Percentiles rank a stretch among this genome's conserved stretches.
Conservation (phyloP, 306 rosid genomes). For the Astragalus membranaceus region DNA sequence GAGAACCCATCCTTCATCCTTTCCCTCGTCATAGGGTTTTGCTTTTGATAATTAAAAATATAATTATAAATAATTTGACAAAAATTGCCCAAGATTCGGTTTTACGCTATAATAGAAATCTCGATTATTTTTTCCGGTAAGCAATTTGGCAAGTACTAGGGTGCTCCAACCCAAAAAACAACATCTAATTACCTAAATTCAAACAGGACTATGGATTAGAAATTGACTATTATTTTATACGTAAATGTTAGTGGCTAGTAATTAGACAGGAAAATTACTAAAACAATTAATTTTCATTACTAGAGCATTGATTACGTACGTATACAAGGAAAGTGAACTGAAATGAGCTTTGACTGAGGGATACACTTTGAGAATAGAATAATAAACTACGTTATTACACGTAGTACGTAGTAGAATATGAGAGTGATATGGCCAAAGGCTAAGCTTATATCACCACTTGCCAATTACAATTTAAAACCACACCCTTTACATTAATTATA, state of each 20-base stretch:
- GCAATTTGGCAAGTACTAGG: no score
- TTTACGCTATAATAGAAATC: no score
- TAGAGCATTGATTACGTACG: slow-evolving; percentile 21
- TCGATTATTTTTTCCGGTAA: no score
- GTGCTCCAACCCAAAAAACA: no score
- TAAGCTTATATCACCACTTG: background rate
- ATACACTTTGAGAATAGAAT: slow-evolving; percentile 18
- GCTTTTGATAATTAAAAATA: background rate
- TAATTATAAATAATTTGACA: background rate
- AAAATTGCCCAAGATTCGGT: no score
- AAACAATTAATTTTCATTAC: slow-evolving; percentile 27
- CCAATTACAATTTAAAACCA: slow-evolving; percentile 31
- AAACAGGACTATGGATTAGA: no score
- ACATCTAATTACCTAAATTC: no score
- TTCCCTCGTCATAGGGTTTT: background rate
- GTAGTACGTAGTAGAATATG: slow-evolving; percentile 15
- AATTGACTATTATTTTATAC: no score
- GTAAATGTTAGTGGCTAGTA: no score
- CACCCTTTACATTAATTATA: slow-evolving; percentile 30
- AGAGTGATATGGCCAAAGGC: slow-evolving; percentile 19
- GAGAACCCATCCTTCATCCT: background rate
- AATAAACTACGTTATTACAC: slow-evolving; percentile 7
- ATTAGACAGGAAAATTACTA: background rate
- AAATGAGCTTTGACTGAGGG: slow-evolving; percentile 26
- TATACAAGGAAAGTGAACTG: slow-evolving; percentile 30